A percentile compares a stretch with the other conserved stretches of the same genome.
These are phyloP conservation scores for Botrytis fragariae DNA, from an alignment of 2,329 filamentous ascomycete genomes.

Conservation along the genomic window DNA sequence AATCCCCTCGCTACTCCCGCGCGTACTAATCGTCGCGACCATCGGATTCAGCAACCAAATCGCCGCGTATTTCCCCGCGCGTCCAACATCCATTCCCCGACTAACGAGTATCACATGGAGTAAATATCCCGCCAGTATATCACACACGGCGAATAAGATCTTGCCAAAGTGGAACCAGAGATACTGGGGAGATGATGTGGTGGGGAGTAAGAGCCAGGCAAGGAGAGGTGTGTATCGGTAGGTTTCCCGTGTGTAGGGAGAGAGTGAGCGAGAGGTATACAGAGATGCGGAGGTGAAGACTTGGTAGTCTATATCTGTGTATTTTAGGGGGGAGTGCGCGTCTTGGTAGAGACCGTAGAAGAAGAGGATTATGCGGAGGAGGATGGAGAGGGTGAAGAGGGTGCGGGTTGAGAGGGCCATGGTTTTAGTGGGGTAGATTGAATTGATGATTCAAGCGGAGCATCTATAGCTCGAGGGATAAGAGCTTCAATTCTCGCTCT, in stretches of 20 bases:
- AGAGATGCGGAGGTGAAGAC: constrained; percentile 96
- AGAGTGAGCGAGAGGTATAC: constrained; percentile 62
- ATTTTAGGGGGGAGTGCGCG: constrained; percentile 86
- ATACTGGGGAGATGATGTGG: constrained; percentile 51
- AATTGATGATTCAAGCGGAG: neutral
- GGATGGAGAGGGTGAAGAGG: constrained; percentile 56
- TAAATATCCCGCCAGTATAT: constrained; percentile 81
- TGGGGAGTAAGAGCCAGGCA: constrained; percentile 86
- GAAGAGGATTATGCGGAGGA: constrained; percentile 71
- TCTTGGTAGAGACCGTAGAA: constrained; percentile 93
- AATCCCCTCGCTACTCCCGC: constrained; percentile 89
- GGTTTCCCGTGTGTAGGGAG: constrained; percentile 86
- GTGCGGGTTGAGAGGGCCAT: constrained; percentile 39
- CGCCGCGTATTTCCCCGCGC: constrained; percentile 72
- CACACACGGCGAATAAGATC: constrained; percentile 76
- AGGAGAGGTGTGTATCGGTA: constrained; percentile 96
- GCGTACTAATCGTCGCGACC: constrained; percentile 94
- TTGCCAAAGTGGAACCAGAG: constrained; percentile 78
- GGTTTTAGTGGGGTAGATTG: neutral
- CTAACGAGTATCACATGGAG: constrained; percentile 56
- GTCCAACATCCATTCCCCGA: constrained; percentile 40
- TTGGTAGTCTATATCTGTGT: constrained; percentile 98
- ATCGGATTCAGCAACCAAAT: constrained; percentile 97
- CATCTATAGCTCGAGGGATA: neutral
- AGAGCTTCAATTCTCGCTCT: neutral